A percentile compares a stretch with the other conserved stretches of the same genome.
Evolutionary conservation across 805 yeast species (phyloP).

Genomic region (Barnettozyma pratensis): DNA sequence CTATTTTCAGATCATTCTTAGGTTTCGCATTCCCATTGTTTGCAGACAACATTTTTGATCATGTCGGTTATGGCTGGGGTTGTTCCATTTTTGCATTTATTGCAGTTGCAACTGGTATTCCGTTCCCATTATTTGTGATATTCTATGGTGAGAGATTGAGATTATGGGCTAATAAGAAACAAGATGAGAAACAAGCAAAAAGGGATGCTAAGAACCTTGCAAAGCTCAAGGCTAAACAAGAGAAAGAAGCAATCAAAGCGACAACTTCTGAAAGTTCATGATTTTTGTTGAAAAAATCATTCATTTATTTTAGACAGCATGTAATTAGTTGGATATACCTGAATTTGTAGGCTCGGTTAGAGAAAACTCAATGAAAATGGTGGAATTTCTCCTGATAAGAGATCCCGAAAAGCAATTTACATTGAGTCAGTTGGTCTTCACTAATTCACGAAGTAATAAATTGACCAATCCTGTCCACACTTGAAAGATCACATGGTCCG

Average conservation of each 20-base stretch:
- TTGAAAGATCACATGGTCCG: no score
- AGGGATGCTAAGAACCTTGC: slow-evolving; percentile 39
- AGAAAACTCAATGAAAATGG: no score
- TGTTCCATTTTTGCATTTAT: slow-evolving; percentile 56
- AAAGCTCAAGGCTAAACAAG: slow-evolving; percentile 23
- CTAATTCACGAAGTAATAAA: no score
- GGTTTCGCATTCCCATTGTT: slow-evolving; percentile 70
- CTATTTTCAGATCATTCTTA: slow-evolving; percentile 58
- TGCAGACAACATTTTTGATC: slow-evolving; percentile 51
- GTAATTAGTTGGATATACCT: no score
- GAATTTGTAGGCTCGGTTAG: no score
- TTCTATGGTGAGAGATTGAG: slow-evolving; percentile 54
- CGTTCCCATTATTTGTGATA: slow-evolving; percentile 57
- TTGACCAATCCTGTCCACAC: no score
- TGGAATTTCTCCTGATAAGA: no score
- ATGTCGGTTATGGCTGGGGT: slow-evolving; percentile 67
- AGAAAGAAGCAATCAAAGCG: background rate
- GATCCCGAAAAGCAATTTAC: no score
- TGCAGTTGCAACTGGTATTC: slow-evolving; percentile 55
- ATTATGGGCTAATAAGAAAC: slow-evolving; percentile 49
- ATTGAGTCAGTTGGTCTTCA: no score
- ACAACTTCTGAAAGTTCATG: background rate
- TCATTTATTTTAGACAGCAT: no score
- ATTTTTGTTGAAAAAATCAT: no score
- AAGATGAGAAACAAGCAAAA: slow-evolving; percentile 41